Evolutionary conservation across 2,329 filamentous ascomycete genomes (phyloP), one percentile per base, ranked within the genome.

Genomic region (Xylariaceae sp.): DNA sequence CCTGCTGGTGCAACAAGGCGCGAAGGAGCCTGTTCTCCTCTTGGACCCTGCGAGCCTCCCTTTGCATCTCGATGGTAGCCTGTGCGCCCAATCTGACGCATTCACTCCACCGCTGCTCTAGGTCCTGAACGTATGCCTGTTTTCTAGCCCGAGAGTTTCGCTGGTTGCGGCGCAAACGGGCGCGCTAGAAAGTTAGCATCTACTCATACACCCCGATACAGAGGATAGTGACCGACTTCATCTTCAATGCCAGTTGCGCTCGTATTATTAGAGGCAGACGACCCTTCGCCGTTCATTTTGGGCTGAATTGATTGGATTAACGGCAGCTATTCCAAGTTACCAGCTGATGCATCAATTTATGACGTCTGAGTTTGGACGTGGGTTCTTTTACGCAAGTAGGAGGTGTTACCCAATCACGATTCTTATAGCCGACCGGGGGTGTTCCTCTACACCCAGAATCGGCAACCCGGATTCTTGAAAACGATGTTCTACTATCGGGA

Each of bases 151-250:
- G 48, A 6, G 54, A 57, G 21, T 57, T 57, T 2, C 54, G 48
- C n/a, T 57, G 54, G 11, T 57, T 57, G 41, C 54, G 54, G n/a
- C 54, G 54, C n/a, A 57, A 19, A 11, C 52, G 52, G 16, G 52
- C 52, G 16, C 52, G 45, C 52, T 55, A 34, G 24, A 26, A 36
- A 19, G 48, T 51, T 12, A 51, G 37, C 36, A 40, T 24, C 6
- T 5, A 16, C 6, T 23, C 12, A 11, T 5, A n/a, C 24, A 9
- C 4, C 1, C 11, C 1, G 16, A 24, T 23, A 31, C 11, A 2
- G 2, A 26, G 21, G 1, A 12, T 3, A 33, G 12, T 19, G 17
- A 43, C 48, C 33, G 2, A 51, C 48, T 26, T 43, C 46, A 19
- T 40, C 36, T 23, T 51, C 48, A 7, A 14, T n/a, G 37, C 3